Base-by-base conservation (phyloP, 1,284 basidiomycete genomes). In the Sparassis latifolia region DNA sequence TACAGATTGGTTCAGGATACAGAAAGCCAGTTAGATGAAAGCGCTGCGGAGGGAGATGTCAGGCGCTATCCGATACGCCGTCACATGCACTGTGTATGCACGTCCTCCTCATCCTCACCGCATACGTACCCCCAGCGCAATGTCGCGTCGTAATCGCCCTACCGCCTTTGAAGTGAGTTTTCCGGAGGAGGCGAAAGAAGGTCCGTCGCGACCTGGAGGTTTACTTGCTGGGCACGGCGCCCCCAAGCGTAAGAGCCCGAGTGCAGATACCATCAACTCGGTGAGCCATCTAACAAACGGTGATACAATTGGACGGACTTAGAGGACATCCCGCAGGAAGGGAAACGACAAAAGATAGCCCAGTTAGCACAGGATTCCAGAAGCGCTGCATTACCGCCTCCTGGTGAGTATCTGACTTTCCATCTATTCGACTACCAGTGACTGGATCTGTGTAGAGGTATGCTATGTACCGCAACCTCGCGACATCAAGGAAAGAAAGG, bases 131-230 rank as follows among this genome's bases (percentile, higher is more conserved):
- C 20, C 20, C 20, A 20, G 20, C 20, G 20, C 20, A 20, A 42
- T 42, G 40, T 28, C 40, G 9, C 40, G 40, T 6, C 6, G 40
- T 10, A 42, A 42, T 28, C 40, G 27, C 28, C 40, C 10, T 27
- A 10, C 40, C 9, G 40, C 40, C 9, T 42, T 58, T n/a, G 66
- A 70, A 5, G 45, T 72, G 29, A 63, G 64, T 29, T 73, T 71
- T 53, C 69, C 67, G 1, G 66, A 62, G 4, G 68, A 69, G 7
- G 6, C 32, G 30, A 10, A 10, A 30, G 30, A 44, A 2, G 32
- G 49, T 2, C 49, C 6, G 9, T 42, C 35, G 6, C 35, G 12
- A 37, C 35, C 35, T 37, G 12, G 35, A 6, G 35, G 35, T 12
- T 12, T 6, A 37, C 35, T 37, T 20, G 20, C 35, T 37, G 35